phyloP scores from a whole-genome alignment of 2,329 filamentous ascomycete genomes.

The Ramularia endophylla region DNA sequence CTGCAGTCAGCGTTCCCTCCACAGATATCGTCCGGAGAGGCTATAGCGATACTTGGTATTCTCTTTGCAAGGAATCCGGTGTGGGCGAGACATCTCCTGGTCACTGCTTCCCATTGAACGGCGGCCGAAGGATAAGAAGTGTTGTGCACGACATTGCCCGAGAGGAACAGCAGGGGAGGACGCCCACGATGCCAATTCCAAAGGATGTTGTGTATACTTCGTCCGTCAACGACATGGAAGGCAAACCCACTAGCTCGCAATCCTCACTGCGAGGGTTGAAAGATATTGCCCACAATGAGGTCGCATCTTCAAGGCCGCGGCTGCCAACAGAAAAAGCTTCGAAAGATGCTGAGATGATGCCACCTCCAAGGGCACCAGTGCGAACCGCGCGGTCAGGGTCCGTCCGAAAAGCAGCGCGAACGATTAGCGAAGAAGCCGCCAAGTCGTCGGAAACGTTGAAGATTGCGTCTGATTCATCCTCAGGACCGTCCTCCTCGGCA shows the following conservation, averaged over 20 bases:
- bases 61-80: slow-evolving; percentile 45
- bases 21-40: slow-evolving; percentile 40
- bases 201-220: slow-evolving; percentile 43
- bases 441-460: slow-evolving; percentile 22
- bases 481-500: slow-evolving; percentile 11
- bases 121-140: slow-evolving; percentile 43
- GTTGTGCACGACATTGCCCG: slow-evolving; percentile 46
- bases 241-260: slow-evolving; percentile 22
- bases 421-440: slow-evolving; percentile 30
- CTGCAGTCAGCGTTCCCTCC: slow-evolving; percentile 39
- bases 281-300: slow-evolving; percentile 44
- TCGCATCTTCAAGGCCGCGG: slow-evolving; percentile 18
- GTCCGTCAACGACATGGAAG: slow-evolving; percentile 30
- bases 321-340: slow-evolving; percentile 14
- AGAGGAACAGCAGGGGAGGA: slow-evolving; percentile 42
- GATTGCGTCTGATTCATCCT: slow-evolving; percentile 19
- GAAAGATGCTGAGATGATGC: slow-evolving; percentile 30
- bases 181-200: slow-evolving; percentile 45
- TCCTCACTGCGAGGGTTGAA: slow-evolving; percentile 34
- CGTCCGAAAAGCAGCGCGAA: slow-evolving; percentile 25
- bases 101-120: slow-evolving; percentile 42
- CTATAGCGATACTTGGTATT: slow-evolving; percentile 47
- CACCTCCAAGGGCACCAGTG: slow-evolving; percentile 22
- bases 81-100: slow-evolving; percentile 45
- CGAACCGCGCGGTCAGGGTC: slow-evolving; percentile 22